phyloP scores from a whole-genome alignment of 2,329 filamentous ascomycete species.

The Exophiala spinifera region DNA sequence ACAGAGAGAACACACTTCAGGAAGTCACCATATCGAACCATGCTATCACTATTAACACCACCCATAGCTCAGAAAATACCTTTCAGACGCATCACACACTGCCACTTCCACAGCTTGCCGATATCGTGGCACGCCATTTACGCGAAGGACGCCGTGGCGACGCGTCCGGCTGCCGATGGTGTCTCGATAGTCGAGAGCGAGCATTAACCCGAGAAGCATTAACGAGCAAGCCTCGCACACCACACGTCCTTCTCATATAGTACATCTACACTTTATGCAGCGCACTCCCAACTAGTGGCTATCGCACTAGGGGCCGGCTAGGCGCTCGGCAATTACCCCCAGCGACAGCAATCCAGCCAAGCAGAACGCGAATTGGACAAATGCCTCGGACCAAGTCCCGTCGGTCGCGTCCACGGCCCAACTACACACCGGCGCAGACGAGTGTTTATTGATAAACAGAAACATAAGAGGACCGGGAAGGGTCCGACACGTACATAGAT shows the following conservation, averaged over 20 bases:
- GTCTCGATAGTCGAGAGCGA: conserved; percentile 1
- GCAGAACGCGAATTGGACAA: not conserved
- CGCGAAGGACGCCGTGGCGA: conserved; percentile 2
- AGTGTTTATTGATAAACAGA: not conserved
- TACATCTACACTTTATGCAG: conserved; percentile 10
- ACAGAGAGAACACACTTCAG: not conserved
- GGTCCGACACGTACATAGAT: not conserved
- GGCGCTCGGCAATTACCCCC: not conserved
- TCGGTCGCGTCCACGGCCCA: not conserved
- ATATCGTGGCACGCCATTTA: conserved; percentile 3
- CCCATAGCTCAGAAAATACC: conserved; percentile 1
- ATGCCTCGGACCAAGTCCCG: not conserved
- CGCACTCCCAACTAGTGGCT: conserved; percentile 2
- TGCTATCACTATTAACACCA: conserved; percentile 3
- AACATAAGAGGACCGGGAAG: not conserved
- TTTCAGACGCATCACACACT: not conserved
- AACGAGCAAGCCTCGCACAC: conserved; percentile 7
- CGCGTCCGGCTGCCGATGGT: conserved; percentile 3
- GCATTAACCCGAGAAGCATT: not conserved
- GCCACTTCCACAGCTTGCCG: not conserved
- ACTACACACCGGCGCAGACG: not conserved
- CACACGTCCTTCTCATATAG: not conserved
- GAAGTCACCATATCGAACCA: conserved; percentile 1
- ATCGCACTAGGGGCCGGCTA: not conserved
- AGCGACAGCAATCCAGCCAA: conserved; percentile 1